These are phyloP conservation scores for Tuber aestivum DNA, from an alignment of 495 filamentous ascomycete species.

Conservation along the genomic window DNA sequence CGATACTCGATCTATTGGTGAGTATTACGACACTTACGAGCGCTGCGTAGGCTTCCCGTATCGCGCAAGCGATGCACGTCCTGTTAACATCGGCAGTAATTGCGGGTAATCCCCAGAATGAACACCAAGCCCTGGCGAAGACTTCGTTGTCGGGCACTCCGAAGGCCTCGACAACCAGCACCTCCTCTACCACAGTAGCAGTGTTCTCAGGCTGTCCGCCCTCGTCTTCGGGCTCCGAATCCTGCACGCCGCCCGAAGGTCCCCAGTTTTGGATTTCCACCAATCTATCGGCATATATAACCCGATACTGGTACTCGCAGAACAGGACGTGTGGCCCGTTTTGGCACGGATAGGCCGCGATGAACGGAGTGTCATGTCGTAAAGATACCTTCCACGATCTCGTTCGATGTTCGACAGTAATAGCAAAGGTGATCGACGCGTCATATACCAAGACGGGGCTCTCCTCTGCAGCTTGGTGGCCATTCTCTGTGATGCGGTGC, in stretches of 20 bases:
- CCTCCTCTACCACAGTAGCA: slow-evolving; percentile 48
- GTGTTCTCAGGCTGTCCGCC: slow-evolving; percentile 25
- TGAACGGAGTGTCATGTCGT: slow-evolving; percentile 60
- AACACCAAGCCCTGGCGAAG: slow-evolving; percentile 65
- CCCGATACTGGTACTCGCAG: slow-evolving; percentile 57
- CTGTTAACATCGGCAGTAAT: slow-evolving; percentile 59
- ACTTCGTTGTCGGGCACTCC: slow-evolving; percentile 68
- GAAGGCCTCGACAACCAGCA: slow-evolving; percentile 64
- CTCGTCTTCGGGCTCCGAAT: slow-evolving; percentile 21
- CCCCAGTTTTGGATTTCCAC: slow-evolving; percentile 60
- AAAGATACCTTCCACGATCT: slow-evolving; percentile 57
- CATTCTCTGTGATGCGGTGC: slow-evolving; percentile 28
- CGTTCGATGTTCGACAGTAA: slow-evolving; percentile 50
- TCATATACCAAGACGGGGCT: slow-evolving; percentile 49
- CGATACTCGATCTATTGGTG: slow-evolving; percentile 48
- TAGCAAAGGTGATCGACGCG: slow-evolving; percentile 61
- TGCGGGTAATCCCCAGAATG: slow-evolving; percentile 62
- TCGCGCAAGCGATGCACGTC: slow-evolving; percentile 68
- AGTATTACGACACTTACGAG: slow-evolving; percentile 64
- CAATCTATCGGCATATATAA: slow-evolving; percentile 55
- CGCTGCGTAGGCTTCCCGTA: slow-evolving; percentile 65
- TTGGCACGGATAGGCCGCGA: slow-evolving; percentile 61
- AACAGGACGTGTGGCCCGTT: slow-evolving; percentile 64
- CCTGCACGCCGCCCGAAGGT: slow-evolving; percentile 36
- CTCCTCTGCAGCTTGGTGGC: slow-evolving; percentile 42